A percentile compares a stretch with the other conserved stretches of the same genome.
Evolutionary conservation across 1,139 yeast species (phyloP).

Genomic region (Nakaseomyces glabratus): DNA sequence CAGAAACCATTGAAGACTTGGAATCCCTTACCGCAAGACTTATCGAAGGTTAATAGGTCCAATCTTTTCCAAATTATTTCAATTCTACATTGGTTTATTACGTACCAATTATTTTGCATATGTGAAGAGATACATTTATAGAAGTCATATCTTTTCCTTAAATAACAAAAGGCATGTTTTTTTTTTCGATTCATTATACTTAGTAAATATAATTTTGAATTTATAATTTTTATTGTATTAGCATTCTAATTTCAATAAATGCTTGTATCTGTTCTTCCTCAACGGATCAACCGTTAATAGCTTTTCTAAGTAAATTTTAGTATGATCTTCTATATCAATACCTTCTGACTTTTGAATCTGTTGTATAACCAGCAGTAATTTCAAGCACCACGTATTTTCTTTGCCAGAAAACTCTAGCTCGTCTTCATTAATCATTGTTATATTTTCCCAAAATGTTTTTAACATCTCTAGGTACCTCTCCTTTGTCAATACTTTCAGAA

Average conservation of each 20-base stretch:
- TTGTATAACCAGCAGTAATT: conserved; percentile 42
- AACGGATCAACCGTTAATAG: conserved; percentile 60
- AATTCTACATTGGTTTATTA: too few relatives aligned
- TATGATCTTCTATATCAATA: conserved; percentile 15
- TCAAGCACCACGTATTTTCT: conserved; percentile 65
- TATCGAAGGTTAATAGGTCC: conserved; percentile 22
- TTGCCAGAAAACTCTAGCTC: conserved; percentile 46
- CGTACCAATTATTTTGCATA: too few relatives aligned
- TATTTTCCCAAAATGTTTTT: conserved; percentile 33
- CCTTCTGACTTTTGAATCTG: conserved; percentile 29
- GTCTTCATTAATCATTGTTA: conserved; percentile 54
- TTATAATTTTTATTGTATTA: too few relatives aligned
- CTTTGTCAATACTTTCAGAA: conserved; percentile 19
- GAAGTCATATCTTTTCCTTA: background rate
- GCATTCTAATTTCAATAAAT: conserved; percentile 18
- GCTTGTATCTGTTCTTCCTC: conserved; percentile 52
- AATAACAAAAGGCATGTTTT: background rate
- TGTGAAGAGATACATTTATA: too few relatives aligned
- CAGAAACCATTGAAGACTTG: conserved; percentile 84
- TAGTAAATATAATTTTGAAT: conserved; percentile 1
- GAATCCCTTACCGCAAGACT: conserved; percentile 81
- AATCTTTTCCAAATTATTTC: too few relatives aligned
- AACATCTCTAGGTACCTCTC: conserved; percentile 33
- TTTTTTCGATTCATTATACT: conserved; percentile 1
- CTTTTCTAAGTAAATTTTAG: conserved; percentile 32